A percentile compares a stretch with the other conserved stretches of the same genome.
Conservation (phyloP, 2,329 filamentous ascomycete species). For the Stemphylium lycopersici region DNA sequence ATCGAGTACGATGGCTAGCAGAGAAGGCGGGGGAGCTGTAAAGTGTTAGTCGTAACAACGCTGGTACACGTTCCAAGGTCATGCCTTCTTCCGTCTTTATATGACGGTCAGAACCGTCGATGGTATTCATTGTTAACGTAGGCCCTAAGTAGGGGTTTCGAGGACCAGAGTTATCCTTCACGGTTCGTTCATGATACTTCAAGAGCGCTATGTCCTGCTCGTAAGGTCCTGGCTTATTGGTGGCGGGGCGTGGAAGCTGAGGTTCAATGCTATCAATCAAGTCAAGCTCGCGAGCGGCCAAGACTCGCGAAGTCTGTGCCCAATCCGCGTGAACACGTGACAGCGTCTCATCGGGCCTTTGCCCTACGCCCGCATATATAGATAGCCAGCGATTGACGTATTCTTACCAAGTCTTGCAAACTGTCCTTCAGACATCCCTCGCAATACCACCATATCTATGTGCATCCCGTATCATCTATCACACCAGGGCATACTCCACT, state of each 20-base stretch:
- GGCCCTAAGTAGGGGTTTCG: background rate
- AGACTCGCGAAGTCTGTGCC: constrained; percentile 7
- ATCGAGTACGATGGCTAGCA: constrained; percentile 90
- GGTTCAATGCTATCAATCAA: constrained; percentile 9
- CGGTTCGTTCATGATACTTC: background rate
- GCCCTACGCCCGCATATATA: background rate
- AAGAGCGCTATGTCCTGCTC: background rate
- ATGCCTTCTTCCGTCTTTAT: constrained; percentile 46
- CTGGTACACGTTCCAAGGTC: background rate
- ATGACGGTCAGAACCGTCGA: constrained; percentile 63
- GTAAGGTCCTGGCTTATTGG: background rate
- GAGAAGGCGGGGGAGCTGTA: constrained; percentile 70
- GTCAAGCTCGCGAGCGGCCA: constrained; percentile 19
- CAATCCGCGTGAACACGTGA: constrained; percentile 20
- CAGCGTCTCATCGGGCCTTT: background rate
- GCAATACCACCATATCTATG: too few species aligned
- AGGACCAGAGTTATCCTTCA: background rate
- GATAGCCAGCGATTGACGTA: too few species aligned
- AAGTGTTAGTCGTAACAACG: constrained; percentile 7
- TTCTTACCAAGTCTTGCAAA: too few species aligned
- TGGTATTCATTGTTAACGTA: constrained; percentile 62
- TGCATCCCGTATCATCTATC: too few species aligned
- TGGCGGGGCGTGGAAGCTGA: background rate
- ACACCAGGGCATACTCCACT: too few species aligned
- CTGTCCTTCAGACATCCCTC: too few species aligned